These are phyloP conservation scores for Pseudonitzschia multiseries DNA, from an alignment of 108 stramenopile genomes.

Conservation along the genomic window DNA sequence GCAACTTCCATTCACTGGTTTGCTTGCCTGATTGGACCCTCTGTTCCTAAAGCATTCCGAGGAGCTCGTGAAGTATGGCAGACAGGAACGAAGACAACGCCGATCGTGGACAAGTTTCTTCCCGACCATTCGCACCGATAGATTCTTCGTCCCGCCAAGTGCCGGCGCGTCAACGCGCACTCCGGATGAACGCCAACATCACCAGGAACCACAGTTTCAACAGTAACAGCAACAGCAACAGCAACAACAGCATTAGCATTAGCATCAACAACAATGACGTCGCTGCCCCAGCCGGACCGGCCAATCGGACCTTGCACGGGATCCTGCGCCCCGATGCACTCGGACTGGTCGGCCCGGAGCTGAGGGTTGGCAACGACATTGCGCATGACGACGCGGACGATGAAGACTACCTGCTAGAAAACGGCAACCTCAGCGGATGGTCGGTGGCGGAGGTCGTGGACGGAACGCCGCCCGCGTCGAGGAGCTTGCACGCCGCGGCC, in stretches of 20 bases:
- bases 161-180: conserved; percentile 1
- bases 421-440: background rate
- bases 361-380: background rate
- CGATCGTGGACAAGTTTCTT: background rate
- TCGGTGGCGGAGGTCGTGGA: conserved; percentile 8
- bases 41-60: background rate
- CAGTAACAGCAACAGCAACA: no score
- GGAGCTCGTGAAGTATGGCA: no score
- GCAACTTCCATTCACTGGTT: no score
- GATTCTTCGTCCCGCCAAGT: background rate
- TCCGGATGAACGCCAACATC: background rate
- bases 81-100: background rate
- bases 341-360: background rate
- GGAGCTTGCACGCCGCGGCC: conserved; percentile 90
- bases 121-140: no score
- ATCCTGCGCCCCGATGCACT: background rate
- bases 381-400: background rate
- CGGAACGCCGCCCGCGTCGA: conserved; percentile 49
- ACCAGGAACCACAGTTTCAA: background rate
- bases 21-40: no score
- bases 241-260: background rate
- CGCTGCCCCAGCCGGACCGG: background rate
- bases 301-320: background rate
- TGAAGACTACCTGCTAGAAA: background rate
- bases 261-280: background rate